phyloP scores from a whole-genome alignment of 192 early-diverging fungal species.

The Coemansia sp. region DNA sequence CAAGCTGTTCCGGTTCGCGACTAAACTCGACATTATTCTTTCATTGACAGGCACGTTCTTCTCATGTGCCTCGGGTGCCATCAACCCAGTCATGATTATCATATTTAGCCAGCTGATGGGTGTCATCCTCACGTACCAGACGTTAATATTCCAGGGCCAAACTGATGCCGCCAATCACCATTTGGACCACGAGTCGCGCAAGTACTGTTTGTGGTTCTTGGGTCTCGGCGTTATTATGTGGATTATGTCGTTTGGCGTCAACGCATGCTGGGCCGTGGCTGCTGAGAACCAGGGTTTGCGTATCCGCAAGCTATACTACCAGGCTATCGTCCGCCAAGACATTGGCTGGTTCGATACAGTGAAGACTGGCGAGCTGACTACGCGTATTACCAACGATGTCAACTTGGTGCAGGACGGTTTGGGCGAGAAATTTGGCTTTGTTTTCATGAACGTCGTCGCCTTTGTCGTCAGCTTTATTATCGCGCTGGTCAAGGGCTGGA shows the following conservation, averaged over 20 bases:
- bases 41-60: slow-evolving; percentile 52
- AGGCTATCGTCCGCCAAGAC: slow-evolving; percentile 85
- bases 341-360: slow-evolving; percentile 86
- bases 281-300: slow-evolving; percentile 72
- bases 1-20: slow-evolving; percentile 73
- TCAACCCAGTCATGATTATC: slow-evolving; percentile 54
- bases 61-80: slow-evolving; percentile 48
- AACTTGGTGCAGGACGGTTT: slow-evolving; percentile 87
- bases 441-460: slow-evolving; percentile 62
- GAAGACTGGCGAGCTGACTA: slow-evolving; percentile 78
- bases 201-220: slow-evolving; percentile 47
- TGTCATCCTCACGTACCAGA: slow-evolving; percentile 25
- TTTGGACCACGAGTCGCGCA: slow-evolving; percentile 34
- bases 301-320: slow-evolving; percentile 78
- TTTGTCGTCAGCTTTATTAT: slow-evolving; percentile 79
- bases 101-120: slow-evolving; percentile 32
- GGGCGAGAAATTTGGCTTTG: slow-evolving; percentile 78
- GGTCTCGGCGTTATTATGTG: slow-evolving; percentile 47
- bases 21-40: slow-evolving; percentile 59
- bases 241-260: slow-evolving; percentile 41
- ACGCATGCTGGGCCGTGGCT: slow-evolving; percentile 48
- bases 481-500: slow-evolving; percentile 82
- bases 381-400: slow-evolving; percentile 86
- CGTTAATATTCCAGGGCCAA: slow-evolving; percentile 3
- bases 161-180: slow-evolving; percentile 16